phyloP scores from a whole-genome alignment of 2,329 filamentous ascomycete genomes.

The Aspergillus udagawae region DNA sequence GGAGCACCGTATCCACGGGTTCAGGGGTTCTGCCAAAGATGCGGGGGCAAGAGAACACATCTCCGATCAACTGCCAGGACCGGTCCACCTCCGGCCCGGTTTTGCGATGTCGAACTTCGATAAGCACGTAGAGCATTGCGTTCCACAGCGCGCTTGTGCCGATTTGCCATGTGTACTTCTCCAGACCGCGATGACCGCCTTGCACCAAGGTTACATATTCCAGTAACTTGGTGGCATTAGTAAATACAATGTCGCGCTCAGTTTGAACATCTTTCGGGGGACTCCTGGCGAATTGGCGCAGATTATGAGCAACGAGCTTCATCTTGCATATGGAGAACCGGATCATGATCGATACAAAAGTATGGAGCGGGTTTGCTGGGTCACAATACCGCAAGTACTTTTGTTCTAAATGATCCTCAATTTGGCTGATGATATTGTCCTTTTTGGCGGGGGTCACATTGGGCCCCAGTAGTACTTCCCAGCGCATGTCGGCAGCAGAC shows the following conservation, averaged over 20 bases:
- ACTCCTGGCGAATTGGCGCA: not conserved
- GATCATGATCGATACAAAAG: slow-evolving; percentile 57
- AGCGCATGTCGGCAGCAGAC: slow-evolving; percentile 19
- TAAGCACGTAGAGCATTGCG: slow-evolving; percentile 27
- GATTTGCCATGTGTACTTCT: slow-evolving; percentile 26
- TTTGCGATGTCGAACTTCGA: slow-evolving; percentile 23
- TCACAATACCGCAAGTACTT: slow-evolving; percentile 56
- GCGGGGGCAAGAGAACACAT: no score
- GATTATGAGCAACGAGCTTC: not conserved
- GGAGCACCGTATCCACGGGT: slow-evolving; percentile 22
- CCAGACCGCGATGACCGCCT: not conserved
- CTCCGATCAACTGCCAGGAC: slow-evolving; percentile 12
- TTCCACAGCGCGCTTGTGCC: slow-evolving; percentile 28
- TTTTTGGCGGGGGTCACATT: not conserved
- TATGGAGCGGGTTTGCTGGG: slow-evolving; percentile 55
- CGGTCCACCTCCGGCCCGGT: slow-evolving; percentile 25
- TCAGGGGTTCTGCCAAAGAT: slow-evolving; percentile 4
- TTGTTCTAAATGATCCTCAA: slow-evolving; percentile 54
- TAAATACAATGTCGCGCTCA: not conserved
- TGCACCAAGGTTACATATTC: not conserved
- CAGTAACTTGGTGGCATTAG: not conserved
- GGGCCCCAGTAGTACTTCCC: not conserved
- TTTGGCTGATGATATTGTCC: slow-evolving; percentile 20
- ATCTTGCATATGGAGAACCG: slow-evolving; percentile 49
- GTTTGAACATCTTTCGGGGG: not conserved